phyloP scores from a whole-genome alignment of 495 filamentous ascomycete species.

The Penicillium diatomitis region DNA sequence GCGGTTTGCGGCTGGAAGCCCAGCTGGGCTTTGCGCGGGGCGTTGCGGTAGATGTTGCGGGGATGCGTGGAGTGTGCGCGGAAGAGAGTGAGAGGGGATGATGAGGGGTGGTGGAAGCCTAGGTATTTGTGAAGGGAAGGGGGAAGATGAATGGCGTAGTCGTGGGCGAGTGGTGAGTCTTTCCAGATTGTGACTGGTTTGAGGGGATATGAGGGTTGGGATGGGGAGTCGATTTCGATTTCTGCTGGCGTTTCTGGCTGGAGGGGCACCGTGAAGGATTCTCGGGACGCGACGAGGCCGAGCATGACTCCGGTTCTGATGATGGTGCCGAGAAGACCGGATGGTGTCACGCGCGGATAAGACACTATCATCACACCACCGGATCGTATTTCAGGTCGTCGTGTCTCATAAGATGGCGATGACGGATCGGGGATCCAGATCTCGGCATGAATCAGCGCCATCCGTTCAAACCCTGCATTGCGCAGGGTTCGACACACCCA shows the following conservation, averaged over 20 bases:
- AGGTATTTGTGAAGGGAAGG: constrained; percentile 49
- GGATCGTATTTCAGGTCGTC: constrained; percentile 26
- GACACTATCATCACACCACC: constrained; percentile 30
- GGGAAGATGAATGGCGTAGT: constrained; percentile 43
- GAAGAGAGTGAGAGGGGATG: constrained; percentile 55
- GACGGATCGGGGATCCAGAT: constrained; percentile 69
- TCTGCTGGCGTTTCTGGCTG: constrained; percentile 34
- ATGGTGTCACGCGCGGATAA: constrained; percentile 21
- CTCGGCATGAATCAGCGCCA: constrained; percentile 67
- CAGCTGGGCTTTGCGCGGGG: constrained; percentile 55
- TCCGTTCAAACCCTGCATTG: constrained; percentile 59
- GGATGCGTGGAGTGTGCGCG: constrained; percentile 51
- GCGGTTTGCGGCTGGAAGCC: constrained; percentile 71
- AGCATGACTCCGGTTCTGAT: constrained; percentile 12
- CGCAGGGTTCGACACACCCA: constrained; percentile 71
- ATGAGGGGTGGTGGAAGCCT: constrained; percentile 23
- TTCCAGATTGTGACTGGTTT: constrained; percentile 72
- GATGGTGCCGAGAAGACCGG: constrained; percentile 3
- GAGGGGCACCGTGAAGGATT: constrained; percentile 58
- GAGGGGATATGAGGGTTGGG: constrained; percentile 36
- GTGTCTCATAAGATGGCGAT: constrained; percentile 26
- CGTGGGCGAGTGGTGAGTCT: constrained; percentile 45
- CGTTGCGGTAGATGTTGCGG: constrained; percentile 65
- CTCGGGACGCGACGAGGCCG: constrained; percentile 15
- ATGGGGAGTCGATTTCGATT: no score